phyloP scores from a whole-genome alignment of 768 basidiomycete genomes.

The Suillus lakei region DNA sequence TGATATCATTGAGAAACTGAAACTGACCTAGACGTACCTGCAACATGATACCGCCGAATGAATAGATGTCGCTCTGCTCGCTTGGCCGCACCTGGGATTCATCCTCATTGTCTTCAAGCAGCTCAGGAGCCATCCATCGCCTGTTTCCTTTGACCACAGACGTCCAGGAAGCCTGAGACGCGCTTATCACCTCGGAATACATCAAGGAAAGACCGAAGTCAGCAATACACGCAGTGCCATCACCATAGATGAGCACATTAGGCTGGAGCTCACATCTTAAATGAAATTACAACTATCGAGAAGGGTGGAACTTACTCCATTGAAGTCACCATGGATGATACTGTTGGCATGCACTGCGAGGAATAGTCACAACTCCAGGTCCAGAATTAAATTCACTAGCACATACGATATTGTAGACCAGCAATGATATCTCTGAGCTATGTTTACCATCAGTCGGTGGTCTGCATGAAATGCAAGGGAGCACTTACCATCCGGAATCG shows the following conservation, averaged over 20 bases:
- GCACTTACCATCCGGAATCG: no score
- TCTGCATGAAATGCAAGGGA: no score
- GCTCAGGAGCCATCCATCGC: slow-evolving; percentile 47
- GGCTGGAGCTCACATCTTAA: not conserved
- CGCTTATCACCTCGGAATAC: slow-evolving; percentile 36
- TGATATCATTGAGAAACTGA: not conserved
- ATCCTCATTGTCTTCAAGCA: slow-evolving; percentile 38
- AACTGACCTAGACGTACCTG: slow-evolving; percentile 34
- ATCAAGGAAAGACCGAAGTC: slow-evolving; percentile 46
- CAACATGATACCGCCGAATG: slow-evolving; percentile 43
- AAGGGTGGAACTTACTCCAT: slow-evolving; percentile 2
- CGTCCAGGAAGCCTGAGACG: slow-evolving; percentile 19
- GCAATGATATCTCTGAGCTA: slow-evolving; percentile 10
- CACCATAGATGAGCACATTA: slow-evolving; percentile 39
- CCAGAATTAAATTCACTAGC: no score
- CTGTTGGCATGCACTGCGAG: not conserved
- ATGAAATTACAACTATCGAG: not conserved
- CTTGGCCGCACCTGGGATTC: slow-evolving; percentile 13
- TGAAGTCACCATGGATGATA: slow-evolving; percentile 10
- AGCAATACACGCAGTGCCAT: slow-evolving; percentile 26
- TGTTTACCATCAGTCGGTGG: not conserved
- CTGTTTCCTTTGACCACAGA: slow-evolving; percentile 37
- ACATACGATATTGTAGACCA: slow-evolving; percentile 26
- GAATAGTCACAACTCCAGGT: no score
- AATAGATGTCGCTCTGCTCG: slow-evolving; percentile 45